These are phyloP conservation scores for Phyllosticta citrichinensis DNA, from an alignment of 2,329 filamentous ascomycete species.

Conservation along the genomic window DNA sequence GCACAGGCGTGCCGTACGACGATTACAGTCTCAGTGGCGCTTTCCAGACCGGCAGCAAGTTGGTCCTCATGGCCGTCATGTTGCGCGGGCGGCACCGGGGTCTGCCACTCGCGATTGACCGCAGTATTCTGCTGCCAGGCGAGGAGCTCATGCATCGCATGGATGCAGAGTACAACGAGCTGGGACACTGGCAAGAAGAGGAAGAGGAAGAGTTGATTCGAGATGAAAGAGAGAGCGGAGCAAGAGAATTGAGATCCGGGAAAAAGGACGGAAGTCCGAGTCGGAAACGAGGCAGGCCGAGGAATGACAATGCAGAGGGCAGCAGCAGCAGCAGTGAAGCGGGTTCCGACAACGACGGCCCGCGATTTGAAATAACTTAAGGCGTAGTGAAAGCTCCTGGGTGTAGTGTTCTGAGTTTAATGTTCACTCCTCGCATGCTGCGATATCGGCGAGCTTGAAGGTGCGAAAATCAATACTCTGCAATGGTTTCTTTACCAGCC, in stretches of 20 bases:
- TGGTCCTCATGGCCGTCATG: constrained; percentile 49
- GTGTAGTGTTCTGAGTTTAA: not conserved
- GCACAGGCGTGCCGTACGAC: constrained; percentile 44
- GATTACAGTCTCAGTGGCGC: constrained; percentile 47
- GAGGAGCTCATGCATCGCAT: constrained; percentile 26
- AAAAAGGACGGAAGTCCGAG: not conserved
- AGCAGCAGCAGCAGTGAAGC: not conserved
- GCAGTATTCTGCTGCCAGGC: constrained; percentile 22
- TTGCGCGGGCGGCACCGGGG: constrained; percentile 28
- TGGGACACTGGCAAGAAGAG: constrained; percentile 1
- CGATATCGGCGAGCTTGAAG: not conserved
- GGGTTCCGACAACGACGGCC: not conserved
- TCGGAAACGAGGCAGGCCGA: not conserved
- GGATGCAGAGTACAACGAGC: constrained; percentile 19
- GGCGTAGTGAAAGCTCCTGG: not conserved
- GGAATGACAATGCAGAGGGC: not conserved
- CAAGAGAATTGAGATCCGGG: not conserved
- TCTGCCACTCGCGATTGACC: constrained; percentile 21
- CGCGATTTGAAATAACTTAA: constrained; percentile 8
- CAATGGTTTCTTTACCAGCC: not conserved
- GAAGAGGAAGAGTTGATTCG: constrained; percentile 14
- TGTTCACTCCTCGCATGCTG: not conserved
- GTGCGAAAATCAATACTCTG: not conserved
- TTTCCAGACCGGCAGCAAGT: constrained; percentile 46
- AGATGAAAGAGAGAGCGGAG: constrained; percentile 4